Evolutionary conservation across 331 rosid genomes (phyloP), one percentile per base, ranked within the genome.

Genomic region (Erythrophleum ivorense): DNA sequence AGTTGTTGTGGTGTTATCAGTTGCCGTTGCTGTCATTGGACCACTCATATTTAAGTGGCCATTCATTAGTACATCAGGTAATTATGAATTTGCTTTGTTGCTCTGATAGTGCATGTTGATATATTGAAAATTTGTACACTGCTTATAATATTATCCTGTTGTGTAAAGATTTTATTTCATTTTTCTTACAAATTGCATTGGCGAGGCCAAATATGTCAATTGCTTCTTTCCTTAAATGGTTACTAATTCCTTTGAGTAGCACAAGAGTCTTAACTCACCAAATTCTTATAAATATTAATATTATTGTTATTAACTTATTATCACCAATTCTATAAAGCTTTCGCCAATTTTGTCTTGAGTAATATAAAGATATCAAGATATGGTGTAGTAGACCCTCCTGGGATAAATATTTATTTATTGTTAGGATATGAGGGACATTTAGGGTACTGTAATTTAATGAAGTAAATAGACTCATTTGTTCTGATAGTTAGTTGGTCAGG

Each of bases 1-100:
- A 90, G 91, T 90, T 80, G 99, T 96, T 79, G 92, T 96, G 80
- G 92, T 94, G 78, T 83, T 96, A 84, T 94, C 99, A 52, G 71
- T 92, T 59, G 92, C 97, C 48, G 64, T 96, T 79, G 99, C 99
- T 78, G 84, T 96, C 77, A 76, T 93, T 79, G 97, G 99, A 73
- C 97, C 98, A 77, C 89, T 93, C 64, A 49, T 96, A 75, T 96
- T 96, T 87, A 96, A 96, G 87, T 94, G 99, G 98, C 98, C 99
- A 53, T 94, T 92, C 80, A 73, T 96, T 85, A 86, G 94, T 60
- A 89, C 99, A 75, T 57, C 97, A 78, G 98, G 98, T 94, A 88
- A 83, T 58, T 59, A 80, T 43, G 66, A 31, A n/a, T 83, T 24
- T 59, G 66, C 78, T 82, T 77, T 69, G 1, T 14, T 70, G 57